These are phyloP conservation scores for Brassica carinata DNA, from an alignment of 345 rosid genomes.

Conservation along the genomic window DNA sequence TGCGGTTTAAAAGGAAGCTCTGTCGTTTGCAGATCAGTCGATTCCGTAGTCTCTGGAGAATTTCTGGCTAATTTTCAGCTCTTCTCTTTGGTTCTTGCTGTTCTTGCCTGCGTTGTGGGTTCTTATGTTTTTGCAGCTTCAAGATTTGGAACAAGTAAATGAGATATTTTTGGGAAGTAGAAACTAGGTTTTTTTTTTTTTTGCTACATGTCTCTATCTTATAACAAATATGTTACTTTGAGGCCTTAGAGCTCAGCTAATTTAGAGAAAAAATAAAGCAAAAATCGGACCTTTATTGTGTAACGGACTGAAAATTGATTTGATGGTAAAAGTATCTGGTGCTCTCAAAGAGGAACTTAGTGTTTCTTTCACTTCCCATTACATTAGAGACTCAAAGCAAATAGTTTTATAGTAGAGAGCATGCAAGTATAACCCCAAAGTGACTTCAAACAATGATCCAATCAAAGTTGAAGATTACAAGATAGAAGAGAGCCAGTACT, in stretches of 20 bases:
- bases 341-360: background rate
- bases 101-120: slow-evolving; percentile 61
- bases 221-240: background rate
- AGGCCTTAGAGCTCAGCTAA: background rate
- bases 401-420: slow-evolving; percentile 9
- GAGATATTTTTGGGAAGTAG: slow-evolving; percentile 18
- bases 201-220: background rate
- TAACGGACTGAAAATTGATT: slow-evolving; percentile 15
- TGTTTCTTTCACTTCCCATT: slow-evolving; percentile 19
- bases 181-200: background rate
- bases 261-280: background rate
- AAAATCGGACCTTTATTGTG: background rate
- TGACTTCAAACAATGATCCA: slow-evolving; percentile 13
- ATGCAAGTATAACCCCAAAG: slow-evolving; percentile 27
- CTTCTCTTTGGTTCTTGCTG: slow-evolving; percentile 63
- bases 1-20: slow-evolving; percentile 53
- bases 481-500: slow-evolving; percentile 21
- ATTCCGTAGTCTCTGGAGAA: slow-evolving; percentile 71
- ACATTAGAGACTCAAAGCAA: slow-evolving; percentile 21
- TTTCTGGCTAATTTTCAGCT: slow-evolving; percentile 85
- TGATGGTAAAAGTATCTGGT: background rate
- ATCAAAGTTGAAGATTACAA: slow-evolving; percentile 11
- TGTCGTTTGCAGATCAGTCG: slow-evolving; percentile 56
- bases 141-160: slow-evolving; percentile 46
- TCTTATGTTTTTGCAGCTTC: slow-evolving; percentile 62